phyloP scores from a whole-genome alignment of 805 yeast genomes.

The Cyberlindnera saturnus region DNA sequence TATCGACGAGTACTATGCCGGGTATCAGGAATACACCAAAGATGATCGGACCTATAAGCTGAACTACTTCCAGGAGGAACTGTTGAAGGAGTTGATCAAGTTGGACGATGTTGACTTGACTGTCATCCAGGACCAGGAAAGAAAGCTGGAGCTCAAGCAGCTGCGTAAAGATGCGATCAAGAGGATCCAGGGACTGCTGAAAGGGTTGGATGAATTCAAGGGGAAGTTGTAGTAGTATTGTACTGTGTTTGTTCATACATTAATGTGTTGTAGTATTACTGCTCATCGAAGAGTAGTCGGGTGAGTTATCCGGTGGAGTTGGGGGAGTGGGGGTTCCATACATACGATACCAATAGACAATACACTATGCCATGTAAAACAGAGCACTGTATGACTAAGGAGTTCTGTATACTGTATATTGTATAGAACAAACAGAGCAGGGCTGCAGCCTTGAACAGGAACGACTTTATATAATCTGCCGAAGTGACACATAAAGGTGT shows the following conservation, averaged over 20 bases:
- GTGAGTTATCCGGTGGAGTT: too few relatives aligned
- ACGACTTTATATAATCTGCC: too few relatives aligned
- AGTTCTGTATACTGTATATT: too few relatives aligned
- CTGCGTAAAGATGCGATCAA: slow-evolving; percentile 56
- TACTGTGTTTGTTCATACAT: background rate
- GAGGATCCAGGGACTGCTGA: slow-evolving; percentile 39
- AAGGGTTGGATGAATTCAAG: slow-evolving; percentile 14
- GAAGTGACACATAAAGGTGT: too few relatives aligned
- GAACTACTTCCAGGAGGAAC: slow-evolving; percentile 58
- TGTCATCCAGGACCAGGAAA: slow-evolving; percentile 27
- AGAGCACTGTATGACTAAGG: too few relatives aligned
- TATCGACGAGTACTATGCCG: slow-evolving; percentile 6
- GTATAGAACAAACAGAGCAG: too few relatives aligned
- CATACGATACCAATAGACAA: too few relatives aligned
- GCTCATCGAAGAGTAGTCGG: too few relatives aligned
- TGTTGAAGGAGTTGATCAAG: slow-evolving; percentile 58
- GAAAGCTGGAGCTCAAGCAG: slow-evolving; percentile 43
- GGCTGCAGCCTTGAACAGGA: too few relatives aligned
- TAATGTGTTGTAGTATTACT: too few relatives aligned
- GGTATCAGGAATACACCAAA: slow-evolving; percentile 1
- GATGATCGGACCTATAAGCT: slow-evolving; percentile 37
- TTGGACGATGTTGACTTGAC: slow-evolving; percentile 54
- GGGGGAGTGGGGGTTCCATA: too few relatives aligned
- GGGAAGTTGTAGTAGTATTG: background rate
- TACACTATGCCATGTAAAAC: too few relatives aligned